Conservation (phyloP, 139 green algal species). For the Chlorella ohadii region DNA sequence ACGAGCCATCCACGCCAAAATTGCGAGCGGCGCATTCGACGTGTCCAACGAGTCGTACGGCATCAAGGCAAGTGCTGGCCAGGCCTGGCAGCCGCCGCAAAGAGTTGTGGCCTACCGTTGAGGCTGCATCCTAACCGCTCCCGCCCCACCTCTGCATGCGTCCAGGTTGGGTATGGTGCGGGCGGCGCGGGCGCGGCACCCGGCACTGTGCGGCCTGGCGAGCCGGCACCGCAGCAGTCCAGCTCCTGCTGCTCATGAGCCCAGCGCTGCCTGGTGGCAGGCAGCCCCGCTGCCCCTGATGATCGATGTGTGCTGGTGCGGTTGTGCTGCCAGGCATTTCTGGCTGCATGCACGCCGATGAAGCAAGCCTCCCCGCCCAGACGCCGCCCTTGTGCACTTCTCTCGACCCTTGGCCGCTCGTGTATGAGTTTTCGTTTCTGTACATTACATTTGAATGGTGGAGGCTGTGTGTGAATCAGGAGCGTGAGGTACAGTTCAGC, state of each 20-base stretch:
- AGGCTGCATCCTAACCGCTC: no score
- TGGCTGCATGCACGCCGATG: no score
- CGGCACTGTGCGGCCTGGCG: slow-evolving; percentile 39
- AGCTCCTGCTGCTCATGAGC: slow-evolving; percentile 38
- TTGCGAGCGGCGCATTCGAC: slow-evolving; percentile 95
- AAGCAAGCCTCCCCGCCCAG: no score
- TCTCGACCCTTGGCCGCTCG: no score
- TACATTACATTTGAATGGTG: no score
- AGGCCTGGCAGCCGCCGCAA: no score
- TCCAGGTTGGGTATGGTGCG: slow-evolving; percentile 81
- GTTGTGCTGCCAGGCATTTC: neutral
- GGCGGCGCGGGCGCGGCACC: slow-evolving; percentile 44
- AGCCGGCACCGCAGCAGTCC: slow-evolving; percentile 19
- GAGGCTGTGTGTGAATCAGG: no score
- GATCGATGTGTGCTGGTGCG: neutral
- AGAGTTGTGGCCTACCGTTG: no score
- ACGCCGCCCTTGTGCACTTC: no score
- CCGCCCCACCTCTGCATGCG: no score
- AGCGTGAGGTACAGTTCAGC: no score
- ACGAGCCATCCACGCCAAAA: slow-evolving; percentile 97
- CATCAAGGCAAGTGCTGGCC: slow-evolving; percentile 87
- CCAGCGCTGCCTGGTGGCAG: neutral
- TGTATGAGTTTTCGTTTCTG: no score
- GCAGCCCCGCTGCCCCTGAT: neutral
- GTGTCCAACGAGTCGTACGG: slow-evolving; percentile 98